Conservation (phyloP, 2,329 filamentous ascomycete species). For the Diplodia scrobiculata region DNA sequence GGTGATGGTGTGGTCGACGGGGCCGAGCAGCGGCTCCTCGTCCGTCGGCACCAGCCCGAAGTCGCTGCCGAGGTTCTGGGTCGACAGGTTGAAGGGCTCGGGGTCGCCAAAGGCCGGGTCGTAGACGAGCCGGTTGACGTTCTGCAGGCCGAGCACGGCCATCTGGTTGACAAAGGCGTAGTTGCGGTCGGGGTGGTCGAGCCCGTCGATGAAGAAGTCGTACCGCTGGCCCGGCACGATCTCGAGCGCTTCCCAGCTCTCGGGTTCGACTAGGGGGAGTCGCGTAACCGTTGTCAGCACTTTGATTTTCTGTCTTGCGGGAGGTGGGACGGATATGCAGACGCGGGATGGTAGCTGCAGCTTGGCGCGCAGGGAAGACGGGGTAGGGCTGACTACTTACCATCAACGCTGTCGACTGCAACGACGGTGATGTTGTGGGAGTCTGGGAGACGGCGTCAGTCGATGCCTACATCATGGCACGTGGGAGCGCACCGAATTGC, state of each 20-base stretch:
- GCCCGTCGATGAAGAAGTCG: conserved; percentile 60
- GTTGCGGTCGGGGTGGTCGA: conserved; percentile 63
- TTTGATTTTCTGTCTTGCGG: conserved; percentile 32
- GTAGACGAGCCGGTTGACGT: conserved; percentile 45
- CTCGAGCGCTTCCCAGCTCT: conserved; percentile 59
- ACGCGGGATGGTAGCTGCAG: conserved; percentile 39
- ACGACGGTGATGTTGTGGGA: conserved; percentile 29
- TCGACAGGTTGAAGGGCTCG: conserved; percentile 44
- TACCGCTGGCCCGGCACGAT: conserved; percentile 68
- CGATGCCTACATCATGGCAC: neutral
- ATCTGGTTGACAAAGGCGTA: conserved; percentile 70
- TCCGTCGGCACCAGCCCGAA: conserved; percentile 60
- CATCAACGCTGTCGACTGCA: conserved; percentile 25
- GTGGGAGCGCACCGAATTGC: conserved; percentile 38
- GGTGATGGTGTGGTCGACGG: conserved; percentile 52
- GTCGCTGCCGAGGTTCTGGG: conserved; percentile 66
- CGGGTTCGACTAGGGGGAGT: conserved; percentile 48
- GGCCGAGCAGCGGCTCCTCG: conserved; percentile 39
- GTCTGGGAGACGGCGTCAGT: conserved; percentile 13
- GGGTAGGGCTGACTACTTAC: conserved; percentile 42
- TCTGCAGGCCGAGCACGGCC: conserved; percentile 62
- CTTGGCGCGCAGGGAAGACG: conserved; percentile 55
- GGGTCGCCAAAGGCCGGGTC: conserved; percentile 35
- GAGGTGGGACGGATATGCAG: conserved; percentile 53
- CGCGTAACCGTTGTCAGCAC: neutral